Evolutionary conservation across 1,284 basidiomycete genomes (phyloP).

Genomic region (Cerrena zonata): DNA sequence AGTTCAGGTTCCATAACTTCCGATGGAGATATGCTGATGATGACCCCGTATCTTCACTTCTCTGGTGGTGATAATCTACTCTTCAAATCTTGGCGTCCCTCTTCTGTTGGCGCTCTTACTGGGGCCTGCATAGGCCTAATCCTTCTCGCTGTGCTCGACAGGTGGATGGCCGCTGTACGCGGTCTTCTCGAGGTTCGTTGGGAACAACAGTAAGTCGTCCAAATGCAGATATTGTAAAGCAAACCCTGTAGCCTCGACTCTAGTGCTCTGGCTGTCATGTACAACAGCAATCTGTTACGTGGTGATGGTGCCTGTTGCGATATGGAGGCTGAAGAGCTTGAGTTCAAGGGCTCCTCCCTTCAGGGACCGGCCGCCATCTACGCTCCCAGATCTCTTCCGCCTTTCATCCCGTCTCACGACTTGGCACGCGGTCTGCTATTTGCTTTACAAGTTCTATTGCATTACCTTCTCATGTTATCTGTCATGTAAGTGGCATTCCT

Average conservation of each 20-base stretch:
- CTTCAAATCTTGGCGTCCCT: conserved; percentile 66
- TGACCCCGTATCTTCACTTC: conserved; percentile 67
- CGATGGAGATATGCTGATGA: conserved; percentile 29
- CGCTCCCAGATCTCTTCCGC: conserved; percentile 32
- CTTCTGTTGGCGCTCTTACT: conserved; percentile 58
- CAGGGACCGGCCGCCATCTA: background rate
- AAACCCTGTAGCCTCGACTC: too few relatives aligned
- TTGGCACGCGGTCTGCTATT: conserved; percentile 56
- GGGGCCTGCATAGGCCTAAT: conserved; percentile 72
- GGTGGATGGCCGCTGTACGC: conserved; percentile 57
- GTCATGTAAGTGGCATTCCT: conserved; percentile 52
- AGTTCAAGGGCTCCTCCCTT: conserved; percentile 6
- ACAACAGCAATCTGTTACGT: too few relatives aligned
- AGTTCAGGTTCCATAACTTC: background rate
- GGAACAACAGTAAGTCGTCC: conserved; percentile 45
- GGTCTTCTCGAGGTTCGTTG: conserved; percentile 50
- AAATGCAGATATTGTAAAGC: background rate
- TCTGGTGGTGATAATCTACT: conserved; percentile 55
- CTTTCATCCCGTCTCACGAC: conserved; percentile 58
- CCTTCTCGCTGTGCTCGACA: conserved; percentile 60
- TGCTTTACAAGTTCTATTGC: conserved; percentile 49
- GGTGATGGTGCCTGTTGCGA: too few relatives aligned
- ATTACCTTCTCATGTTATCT: conserved; percentile 62
- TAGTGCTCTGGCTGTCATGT: too few relatives aligned
- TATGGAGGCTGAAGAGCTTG: conserved; percentile 15